Percentiles rank a stretch among this genome's conserved stretches.
These are phyloP conservation scores for Suillus subaureus DNA, from an alignment of 768 basidiomycete species.

Conservation along the genomic window DNA sequence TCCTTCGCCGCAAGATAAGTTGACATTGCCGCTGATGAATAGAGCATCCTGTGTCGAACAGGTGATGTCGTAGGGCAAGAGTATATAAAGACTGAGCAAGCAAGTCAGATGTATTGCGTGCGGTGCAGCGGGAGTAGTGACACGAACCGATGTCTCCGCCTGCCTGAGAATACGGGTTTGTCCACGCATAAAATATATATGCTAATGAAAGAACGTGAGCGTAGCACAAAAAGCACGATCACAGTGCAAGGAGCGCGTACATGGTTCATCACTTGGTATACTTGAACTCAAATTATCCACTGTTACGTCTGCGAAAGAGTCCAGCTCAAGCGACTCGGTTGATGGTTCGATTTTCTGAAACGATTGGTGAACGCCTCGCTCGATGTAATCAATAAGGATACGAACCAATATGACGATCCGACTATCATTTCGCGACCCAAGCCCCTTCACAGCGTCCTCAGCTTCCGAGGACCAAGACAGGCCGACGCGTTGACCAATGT, in stretches of 20 bases:
- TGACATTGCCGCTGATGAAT: conserved; percentile 68
- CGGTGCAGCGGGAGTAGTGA: conserved; percentile 1
- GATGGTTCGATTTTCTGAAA: conserved; percentile 65
- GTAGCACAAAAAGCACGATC: not conserved
- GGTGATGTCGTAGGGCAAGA: conserved; percentile 83
- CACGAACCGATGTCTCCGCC: conserved; percentile 62
- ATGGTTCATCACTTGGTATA: conserved; percentile 62
- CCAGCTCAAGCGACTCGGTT: conserved; percentile 59
- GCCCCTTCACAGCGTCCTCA: conserved; percentile 60
- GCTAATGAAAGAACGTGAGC: conserved; percentile 25
- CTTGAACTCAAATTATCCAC: conserved; percentile 47
- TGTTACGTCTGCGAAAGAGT: conserved; percentile 40
- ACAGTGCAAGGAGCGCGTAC: conserved; percentile 28
- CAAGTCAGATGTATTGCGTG: conserved; percentile 7
- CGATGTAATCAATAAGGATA: conserved; percentile 14
- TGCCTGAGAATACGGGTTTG: conserved; percentile 42
- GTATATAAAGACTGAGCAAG: conserved; percentile 80
- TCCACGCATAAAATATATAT: conserved; percentile 73
- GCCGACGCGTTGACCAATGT: conserved; percentile 61
- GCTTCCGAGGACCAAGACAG: conserved; percentile 70
- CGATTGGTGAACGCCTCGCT: not conserved
- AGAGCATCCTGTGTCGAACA: conserved; percentile 87
- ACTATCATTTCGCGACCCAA: conserved; percentile 50
- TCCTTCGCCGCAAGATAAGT: conserved; percentile 60
- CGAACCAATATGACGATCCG: conserved; percentile 70